Conservation (phyloP, 2,329 filamentous ascomycete genomes). For the Alternaria conjuncta region DNA sequence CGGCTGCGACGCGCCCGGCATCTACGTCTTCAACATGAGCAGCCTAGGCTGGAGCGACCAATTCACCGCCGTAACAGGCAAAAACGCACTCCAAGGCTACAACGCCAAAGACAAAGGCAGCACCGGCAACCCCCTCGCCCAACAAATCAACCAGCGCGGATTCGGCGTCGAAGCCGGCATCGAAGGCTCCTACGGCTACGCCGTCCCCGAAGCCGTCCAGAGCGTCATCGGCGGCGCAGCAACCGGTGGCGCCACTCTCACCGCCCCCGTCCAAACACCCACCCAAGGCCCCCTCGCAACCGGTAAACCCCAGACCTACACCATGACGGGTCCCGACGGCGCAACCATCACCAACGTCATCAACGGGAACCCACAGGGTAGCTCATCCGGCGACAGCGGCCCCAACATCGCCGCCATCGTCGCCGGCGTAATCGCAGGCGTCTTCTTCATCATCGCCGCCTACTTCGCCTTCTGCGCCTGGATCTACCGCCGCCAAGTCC, state of each 20-base stretch:
- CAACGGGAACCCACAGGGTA: conserved; percentile 26
- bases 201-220: conserved; percentile 69
- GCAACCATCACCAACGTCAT: conserved; percentile 49
- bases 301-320: conserved; percentile 73
- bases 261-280: conserved; percentile 66
- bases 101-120: conserved; percentile 36
- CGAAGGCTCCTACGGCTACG: conserved; percentile 69
- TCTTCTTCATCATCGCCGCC: conserved; percentile 65
- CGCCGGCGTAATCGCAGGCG: conserved; percentile 68
- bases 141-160: conserved; percentile 59
- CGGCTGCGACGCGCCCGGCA: conserved; percentile 70
- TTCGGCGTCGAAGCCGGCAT: conserved; percentile 63
- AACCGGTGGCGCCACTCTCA: conserved; percentile 73
- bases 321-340: conserved; percentile 57
- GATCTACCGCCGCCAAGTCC: conserved; percentile 74
- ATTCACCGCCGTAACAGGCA: conserved; percentile 70
- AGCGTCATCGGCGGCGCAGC: conserved; percentile 71
- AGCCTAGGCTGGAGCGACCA: conserved; percentile 71
- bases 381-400: conserved; percentile 30
- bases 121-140: conserved; percentile 55
- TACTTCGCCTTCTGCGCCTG: conserved; percentile 76
- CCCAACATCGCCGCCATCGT: conserved; percentile 63
- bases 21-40: conserved; percentile 80
- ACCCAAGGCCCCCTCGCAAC: conserved; percentile 74
- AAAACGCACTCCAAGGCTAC: conserved; percentile 53